Conservation (phyloP, 176 grass and related monocot species). For the Triticum aestivum region DNA sequence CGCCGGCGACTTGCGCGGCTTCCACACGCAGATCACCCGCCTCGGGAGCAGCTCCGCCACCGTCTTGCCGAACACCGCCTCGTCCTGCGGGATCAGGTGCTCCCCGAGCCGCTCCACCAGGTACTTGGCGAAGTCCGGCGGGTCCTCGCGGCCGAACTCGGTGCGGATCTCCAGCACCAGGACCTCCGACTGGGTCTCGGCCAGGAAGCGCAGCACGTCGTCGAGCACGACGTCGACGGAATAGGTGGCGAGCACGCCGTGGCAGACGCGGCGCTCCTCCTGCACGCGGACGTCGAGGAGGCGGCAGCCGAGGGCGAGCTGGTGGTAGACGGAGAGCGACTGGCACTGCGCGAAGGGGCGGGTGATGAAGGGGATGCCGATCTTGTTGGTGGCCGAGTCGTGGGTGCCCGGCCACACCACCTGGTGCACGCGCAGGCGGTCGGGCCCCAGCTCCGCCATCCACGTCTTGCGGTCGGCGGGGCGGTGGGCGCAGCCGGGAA, state of each 20-base stretch:
- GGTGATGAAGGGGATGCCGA: constrained; percentile 78
- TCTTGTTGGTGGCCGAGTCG: constrained; percentile 88
- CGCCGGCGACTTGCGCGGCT: constrained; percentile 65
- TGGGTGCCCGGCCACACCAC: constrained; percentile 94
- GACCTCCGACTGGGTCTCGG: constrained; percentile 63
- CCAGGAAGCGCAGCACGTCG: constrained; percentile 56
- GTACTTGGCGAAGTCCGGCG: constrained; percentile 83
- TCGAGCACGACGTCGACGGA: constrained; percentile 70
- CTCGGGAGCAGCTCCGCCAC: constrained; percentile 69
- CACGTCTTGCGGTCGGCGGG: constrained; percentile 60
- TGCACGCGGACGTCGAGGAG: constrained; percentile 85
- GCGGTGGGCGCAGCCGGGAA: constrained; percentile 65
- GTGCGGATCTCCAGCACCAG: constrained; percentile 89
- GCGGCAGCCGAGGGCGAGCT: constrained; percentile 67
- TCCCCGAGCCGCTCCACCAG: constrained; percentile 73
- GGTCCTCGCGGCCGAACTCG: constrained; percentile 87
- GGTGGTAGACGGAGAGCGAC: constrained; percentile 65
- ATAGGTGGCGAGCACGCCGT: constrained; percentile 76
- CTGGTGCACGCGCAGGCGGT: constrained; percentile 52
- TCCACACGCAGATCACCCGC: constrained; percentile 92
- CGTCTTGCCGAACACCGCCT: constrained; percentile 64
- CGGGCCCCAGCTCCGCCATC: constrained; percentile 66
- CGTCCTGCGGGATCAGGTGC: constrained; percentile 74
- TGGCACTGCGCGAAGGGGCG: constrained; percentile 96
- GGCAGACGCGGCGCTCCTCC: constrained; percentile 79